Evolutionary conservation across 306 rosid species (phyloP).

Genomic region (Citrullus mucosospermus): DNA sequence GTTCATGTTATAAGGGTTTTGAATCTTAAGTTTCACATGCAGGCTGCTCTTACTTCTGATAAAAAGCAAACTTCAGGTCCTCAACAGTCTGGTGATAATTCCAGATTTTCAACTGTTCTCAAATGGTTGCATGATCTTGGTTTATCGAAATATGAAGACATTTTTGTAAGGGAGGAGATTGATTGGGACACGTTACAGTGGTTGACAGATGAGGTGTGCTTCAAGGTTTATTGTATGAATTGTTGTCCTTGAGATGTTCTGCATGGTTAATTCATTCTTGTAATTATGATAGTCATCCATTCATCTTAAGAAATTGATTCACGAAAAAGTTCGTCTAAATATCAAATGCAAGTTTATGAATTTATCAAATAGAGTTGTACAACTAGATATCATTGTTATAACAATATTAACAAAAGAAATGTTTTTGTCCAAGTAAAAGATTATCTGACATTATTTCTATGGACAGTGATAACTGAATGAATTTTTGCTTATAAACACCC

Average conservation of each 20-base stretch:
- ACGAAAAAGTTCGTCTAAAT: not conserved
- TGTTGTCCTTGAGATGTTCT: not conserved
- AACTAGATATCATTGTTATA: not conserved
- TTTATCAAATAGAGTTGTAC: not conserved
- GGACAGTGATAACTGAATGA: not conserved
- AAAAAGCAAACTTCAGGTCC: conserved; percentile 18
- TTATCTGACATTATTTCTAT: not conserved
- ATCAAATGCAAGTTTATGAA: not conserved
- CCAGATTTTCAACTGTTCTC: conserved; percentile 26
- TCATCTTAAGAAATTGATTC: not conserved
- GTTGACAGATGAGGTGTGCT: conserved; percentile 71
- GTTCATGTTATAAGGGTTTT: not conserved
- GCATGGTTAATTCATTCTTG: not conserved
- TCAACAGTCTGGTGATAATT: conserved; percentile 13
- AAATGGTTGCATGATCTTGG: conserved; percentile 56
- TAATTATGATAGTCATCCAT: not conserved
- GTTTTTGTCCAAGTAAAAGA: not conserved
- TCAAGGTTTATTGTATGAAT: not conserved
- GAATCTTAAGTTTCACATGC: not conserved
- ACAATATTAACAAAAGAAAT: not conserved
- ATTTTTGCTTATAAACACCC: too few relatives aligned
- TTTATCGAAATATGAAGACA: conserved; percentile 48
- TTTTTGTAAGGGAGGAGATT: conserved; percentile 71
- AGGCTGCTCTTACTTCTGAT: conserved; percentile 25
- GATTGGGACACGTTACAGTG: conserved; percentile 71